Evolutionary conservation across 192 early-diverging fungal species (phyloP), one percentile per base, ranked within the genome.

Genomic region (Geranomyces variabilis): DNA sequence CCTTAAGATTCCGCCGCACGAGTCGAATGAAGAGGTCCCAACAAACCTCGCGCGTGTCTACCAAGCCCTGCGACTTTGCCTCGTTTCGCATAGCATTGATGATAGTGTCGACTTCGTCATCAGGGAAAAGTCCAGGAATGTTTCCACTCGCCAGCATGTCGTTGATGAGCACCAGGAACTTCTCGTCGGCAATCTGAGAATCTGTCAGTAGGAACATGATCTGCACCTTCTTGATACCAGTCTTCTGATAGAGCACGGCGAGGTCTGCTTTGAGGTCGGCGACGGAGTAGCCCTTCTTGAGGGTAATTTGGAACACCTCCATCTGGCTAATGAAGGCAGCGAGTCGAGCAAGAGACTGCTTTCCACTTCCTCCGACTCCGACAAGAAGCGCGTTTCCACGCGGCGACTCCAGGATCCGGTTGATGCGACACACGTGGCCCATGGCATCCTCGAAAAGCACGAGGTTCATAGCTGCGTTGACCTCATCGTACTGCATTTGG

Each of bases 261-360:
- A 89, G 69, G 66, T 89, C 87, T 4, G 78, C 76, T 55, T 86
- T 88, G 15, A 89, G 71, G 73, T 89, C 87, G 9, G 77, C 77
- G 19, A 85, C 75, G 36, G 72, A 74, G 76, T 89, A 89, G n/a
- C 86, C 86, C 67, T 88, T 88, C 43, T 80, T 74, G 21, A 88
- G 66, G 4, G 86, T 88, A 64, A 89, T 89, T 69, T 89, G 87
- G 84, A 89, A 89, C 22, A 88, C 86, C 51, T 89, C 87, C 87
- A 89, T 89, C 19, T 81, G 77, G 0, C 84, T 84, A 48, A 89
- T 89, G 60, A 86, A 89, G 0, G 87, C 85, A 4, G 86, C 87
- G 21, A 89, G 57, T 24, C 86, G 72, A n/a, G 87, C 80, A 6
- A 89, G 74, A 1, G 81, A 83, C 67, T 89, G 87, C 46, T 89